phyloP scores from a whole-genome alignment of 2,329 filamentous ascomycete genomes.

The Lojkania enalia region DNA sequence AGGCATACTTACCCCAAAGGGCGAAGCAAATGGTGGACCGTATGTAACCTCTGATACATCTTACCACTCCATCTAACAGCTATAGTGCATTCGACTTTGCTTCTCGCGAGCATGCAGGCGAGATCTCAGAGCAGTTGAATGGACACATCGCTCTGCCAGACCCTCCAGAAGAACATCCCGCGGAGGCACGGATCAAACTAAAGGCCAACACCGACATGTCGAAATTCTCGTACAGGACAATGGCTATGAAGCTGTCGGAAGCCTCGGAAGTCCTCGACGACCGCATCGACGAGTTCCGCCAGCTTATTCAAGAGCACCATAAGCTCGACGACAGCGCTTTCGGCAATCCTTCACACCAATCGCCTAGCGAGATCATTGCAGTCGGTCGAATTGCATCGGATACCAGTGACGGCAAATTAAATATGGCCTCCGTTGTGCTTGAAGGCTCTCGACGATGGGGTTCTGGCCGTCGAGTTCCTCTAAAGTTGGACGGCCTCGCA shows the following conservation, averaged over 20 bases:
- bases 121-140: constrained; percentile 83
- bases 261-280: constrained; percentile 93
- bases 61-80: constrained; percentile 16
- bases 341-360: constrained; percentile 82
- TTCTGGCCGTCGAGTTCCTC: constrained; percentile 76
- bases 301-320: constrained; percentile 73
- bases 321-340: constrained; percentile 78
- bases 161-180: constrained; percentile 70
- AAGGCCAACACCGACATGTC: constrained; percentile 86
- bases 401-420: constrained; percentile 81
- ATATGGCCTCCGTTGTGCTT: constrained; percentile 80
- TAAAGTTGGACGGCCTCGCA: constrained; percentile 71
- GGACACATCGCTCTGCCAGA: constrained; percentile 69
- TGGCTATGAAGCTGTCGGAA: constrained; percentile 93
- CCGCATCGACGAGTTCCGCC: constrained; percentile 85
- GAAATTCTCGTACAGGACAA: constrained; percentile 87
- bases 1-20: constrained; percentile 37
- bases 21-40: constrained; percentile 44
- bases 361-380: constrained; percentile 83
- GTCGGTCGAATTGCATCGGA: constrained; percentile 92
- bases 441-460: constrained; percentile 86
- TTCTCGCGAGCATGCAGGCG: constrained; percentile 76
- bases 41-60: constrained; percentile 30
- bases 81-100: constrained; percentile 67
- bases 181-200: constrained; percentile 79